phyloP scores from a whole-genome alignment of 306 rosid species.

The Citrullus colocynthis region DNA sequence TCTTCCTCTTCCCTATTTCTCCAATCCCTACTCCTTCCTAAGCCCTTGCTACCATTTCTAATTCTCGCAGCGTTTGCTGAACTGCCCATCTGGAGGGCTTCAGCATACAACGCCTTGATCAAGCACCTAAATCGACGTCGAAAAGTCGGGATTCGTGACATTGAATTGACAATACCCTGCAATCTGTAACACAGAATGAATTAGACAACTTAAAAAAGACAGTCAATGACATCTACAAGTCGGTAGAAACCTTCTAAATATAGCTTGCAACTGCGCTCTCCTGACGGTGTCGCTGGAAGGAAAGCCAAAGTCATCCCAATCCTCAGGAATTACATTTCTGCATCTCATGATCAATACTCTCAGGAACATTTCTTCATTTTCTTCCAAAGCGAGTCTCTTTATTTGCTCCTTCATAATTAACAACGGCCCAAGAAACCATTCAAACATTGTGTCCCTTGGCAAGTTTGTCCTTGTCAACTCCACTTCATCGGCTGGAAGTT shows the following conservation, averaged over 20 bases:
- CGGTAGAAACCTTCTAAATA: slow-evolving; percentile 51
- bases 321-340: slow-evolving; percentile 56
- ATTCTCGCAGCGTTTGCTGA: slow-evolving; percentile 15
- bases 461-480: slow-evolving; percentile 51
- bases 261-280: slow-evolving; percentile 72
- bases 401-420: slow-evolving; percentile 68
- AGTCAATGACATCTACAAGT: background rate
- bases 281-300: slow-evolving; percentile 39
- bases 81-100: slow-evolving; percentile 39
- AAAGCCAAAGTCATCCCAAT: slow-evolving; percentile 52
- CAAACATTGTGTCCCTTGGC: slow-evolving; percentile 52
- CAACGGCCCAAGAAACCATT: slow-evolving; percentile 76
- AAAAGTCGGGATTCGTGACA: slow-evolving; percentile 65
- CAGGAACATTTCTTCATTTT: slow-evolving; percentile 44
- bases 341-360: slow-evolving; percentile 38
- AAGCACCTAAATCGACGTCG: slow-evolving; percentile 46
- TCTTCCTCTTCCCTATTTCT: slow-evolving; percentile 12
- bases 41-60: background rate
- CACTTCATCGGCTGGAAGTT: slow-evolving; percentile 46
- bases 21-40: slow-evolving; percentile 4
- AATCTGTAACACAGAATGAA: slow-evolving; percentile 24
- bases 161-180: slow-evolving; percentile 56
- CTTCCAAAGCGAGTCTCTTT: slow-evolving; percentile 35
- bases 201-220: background rate
- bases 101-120: slow-evolving; percentile 49